These are phyloP conservation scores for Rosa rugosa DNA, from an alignment of 306 rosid genomes.

Conservation along the genomic window DNA sequence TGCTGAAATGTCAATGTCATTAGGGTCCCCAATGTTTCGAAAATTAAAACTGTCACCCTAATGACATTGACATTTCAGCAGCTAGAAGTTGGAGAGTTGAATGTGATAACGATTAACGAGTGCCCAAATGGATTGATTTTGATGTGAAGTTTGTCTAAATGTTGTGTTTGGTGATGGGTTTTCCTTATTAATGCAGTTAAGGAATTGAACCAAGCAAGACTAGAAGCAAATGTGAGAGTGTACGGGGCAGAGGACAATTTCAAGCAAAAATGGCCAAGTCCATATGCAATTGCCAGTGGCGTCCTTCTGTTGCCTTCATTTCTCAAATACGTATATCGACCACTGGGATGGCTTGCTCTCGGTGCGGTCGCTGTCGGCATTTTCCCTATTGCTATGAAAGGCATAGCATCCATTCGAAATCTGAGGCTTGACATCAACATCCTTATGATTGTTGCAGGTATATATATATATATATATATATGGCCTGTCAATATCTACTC, in stretches of 20 bases:
- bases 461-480: conserved; percentile 28
- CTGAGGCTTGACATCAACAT: conserved; percentile 70
- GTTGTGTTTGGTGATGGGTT: not conserved
- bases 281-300: conserved; percentile 62
- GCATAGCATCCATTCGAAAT: conserved; percentile 47
- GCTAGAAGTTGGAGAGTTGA: not conserved
- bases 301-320: conserved; percentile 55
- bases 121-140: not conserved
- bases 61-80: too few relatives aligned
- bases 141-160: not conserved
- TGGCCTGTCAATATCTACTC: not conserved
- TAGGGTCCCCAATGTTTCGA: too few relatives aligned
- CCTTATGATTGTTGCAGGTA: conserved; percentile 78
- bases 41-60: too few relatives aligned
- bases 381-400: conserved; percentile 52
- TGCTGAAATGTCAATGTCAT: too few relatives aligned
- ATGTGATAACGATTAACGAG: not conserved
- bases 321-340: conserved; percentile 52
- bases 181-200: conserved; percentile 54
- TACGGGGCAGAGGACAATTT: conserved; percentile 48
- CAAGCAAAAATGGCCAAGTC: conserved; percentile 77
- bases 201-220: conserved; percentile 70
- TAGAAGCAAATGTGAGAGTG: conserved; percentile 70
- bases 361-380: conserved; percentile 70
- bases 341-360: conserved; percentile 62